Evolutionary conservation across 805 yeast species (phyloP).

Genomic region (Hermanozyma aechmeae): DNA sequence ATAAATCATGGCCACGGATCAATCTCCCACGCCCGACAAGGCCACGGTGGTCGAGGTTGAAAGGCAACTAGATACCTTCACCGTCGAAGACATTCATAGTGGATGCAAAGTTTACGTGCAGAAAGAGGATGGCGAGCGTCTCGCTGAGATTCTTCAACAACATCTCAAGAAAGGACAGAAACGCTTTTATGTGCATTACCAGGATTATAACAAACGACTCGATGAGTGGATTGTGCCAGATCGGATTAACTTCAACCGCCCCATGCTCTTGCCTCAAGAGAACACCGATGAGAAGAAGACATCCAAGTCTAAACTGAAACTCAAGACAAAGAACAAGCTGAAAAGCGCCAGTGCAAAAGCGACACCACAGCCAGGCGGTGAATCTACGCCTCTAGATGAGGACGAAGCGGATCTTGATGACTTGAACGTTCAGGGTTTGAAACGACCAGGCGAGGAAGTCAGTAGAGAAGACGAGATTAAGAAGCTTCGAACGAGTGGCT

Average conservation of each 20-base stretch:
- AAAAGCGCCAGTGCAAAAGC: constrained; percentile 11
- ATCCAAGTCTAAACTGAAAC: constrained; percentile 16
- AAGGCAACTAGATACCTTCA: no score
- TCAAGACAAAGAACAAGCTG: constrained; percentile 15
- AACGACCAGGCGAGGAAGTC: constrained; percentile 57
- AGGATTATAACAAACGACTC: constrained; percentile 87
- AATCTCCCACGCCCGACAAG: no score
- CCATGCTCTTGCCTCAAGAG: constrained; percentile 63
- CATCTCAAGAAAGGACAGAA: constrained; percentile 68
- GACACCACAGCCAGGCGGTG: constrained; percentile 14
- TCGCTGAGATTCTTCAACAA: constrained; percentile 78
- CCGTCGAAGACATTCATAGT: constrained; percentile 43
- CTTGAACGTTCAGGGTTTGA: constrained; percentile 75
- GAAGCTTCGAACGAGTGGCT: constrained; percentile 87
- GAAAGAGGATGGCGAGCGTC: constrained; percentile 71
- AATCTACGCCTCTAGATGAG: constrained; percentile 12
- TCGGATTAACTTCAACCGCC: constrained; percentile 62
- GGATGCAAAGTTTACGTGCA: constrained; percentile 79
- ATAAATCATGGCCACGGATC: no score
- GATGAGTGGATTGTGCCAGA: constrained; percentile 87
- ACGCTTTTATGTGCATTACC: constrained; percentile 88
- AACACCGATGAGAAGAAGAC: constrained; percentile 31
- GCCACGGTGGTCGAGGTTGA: no score
- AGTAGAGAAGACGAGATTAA: constrained; percentile 89
- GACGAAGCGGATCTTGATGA: constrained; percentile 82